Conservation (phyloP, 768 basidiomycete genomes). For the Exidia glandulosa region DNA sequence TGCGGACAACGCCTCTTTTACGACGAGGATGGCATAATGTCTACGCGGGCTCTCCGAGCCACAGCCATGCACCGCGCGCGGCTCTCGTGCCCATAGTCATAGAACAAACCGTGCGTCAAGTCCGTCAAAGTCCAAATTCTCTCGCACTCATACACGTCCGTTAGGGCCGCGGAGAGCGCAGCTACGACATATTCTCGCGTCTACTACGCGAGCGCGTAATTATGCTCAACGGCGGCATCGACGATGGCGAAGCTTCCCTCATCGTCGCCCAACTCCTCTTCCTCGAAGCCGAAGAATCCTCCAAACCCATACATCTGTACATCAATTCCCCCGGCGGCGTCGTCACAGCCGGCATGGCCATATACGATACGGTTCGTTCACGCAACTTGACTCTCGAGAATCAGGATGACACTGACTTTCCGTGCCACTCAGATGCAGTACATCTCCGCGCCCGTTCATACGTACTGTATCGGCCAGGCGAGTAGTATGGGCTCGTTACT, state of each 20-base stretch:
- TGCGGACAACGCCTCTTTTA: constrained; percentile 5
- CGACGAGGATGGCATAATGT: constrained; percentile 28
- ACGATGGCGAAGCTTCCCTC: constrained; percentile 79
- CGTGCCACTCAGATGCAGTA: no score
- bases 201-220: constrained; percentile 88
- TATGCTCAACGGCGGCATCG: constrained; percentile 90
- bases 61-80: constrained; percentile 19
- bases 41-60: no score
- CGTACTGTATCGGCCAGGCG: constrained; percentile 91
- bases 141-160: constrained; percentile 6
- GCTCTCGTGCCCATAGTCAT: constrained; percentile 86
- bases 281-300: constrained; percentile 89
- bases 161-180: constrained; percentile 76
- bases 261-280: constrained; percentile 89
- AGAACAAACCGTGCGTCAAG: constrained; percentile 65
- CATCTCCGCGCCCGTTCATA: constrained; percentile 89
- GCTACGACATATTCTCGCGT: constrained; percentile 94
- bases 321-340: constrained; percentile 96
- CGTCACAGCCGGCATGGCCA: constrained; percentile 91
- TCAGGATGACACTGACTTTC: not conserved
- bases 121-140: constrained; percentile 4
- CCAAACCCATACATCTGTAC: constrained; percentile 91
- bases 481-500: constrained; percentile 94
- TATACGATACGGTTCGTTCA: constrained; percentile 98
- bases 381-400: no score